These are phyloP conservation scores for Geosmithia morbida DNA, from an alignment of 2,329 filamentous ascomycete species.

Conservation along the genomic window DNA sequence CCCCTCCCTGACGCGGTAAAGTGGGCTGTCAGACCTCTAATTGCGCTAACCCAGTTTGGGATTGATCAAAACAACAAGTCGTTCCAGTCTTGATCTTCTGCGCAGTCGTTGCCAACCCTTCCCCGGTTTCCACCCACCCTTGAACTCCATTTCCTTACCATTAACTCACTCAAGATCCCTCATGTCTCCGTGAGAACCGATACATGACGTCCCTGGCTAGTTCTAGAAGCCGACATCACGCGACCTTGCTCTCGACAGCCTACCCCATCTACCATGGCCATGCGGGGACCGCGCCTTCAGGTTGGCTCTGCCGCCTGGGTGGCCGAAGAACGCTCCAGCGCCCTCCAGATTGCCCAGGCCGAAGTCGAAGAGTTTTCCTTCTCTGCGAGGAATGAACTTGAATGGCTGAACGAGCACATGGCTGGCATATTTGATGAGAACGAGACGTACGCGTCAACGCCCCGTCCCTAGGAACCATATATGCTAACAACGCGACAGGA, in stretches of 20 bases:
- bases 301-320: constrained; percentile 82
- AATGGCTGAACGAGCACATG: constrained; percentile 99
- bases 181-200: background rate
- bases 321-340: constrained; percentile 66
- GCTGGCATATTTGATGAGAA: constrained; percentile 78
- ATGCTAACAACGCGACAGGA: constrained; percentile 34
- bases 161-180: background rate
- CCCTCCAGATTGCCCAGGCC: constrained; percentile 58
- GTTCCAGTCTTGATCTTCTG: constrained; percentile 5
- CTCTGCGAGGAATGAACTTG: constrained; percentile 82
- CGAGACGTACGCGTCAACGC: constrained; percentile 49
- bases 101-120: constrained; percentile 5
- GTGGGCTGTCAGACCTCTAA: background rate
- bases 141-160: background rate
- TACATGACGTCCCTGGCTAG: constrained; percentile 5
- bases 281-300: constrained; percentile 45
- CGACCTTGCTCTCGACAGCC: background rate
- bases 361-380: constrained; percentile 91
- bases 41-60: constrained; percentile 18
- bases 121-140: background rate
- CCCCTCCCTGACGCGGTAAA: constrained; percentile 5
- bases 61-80: constrained; percentile 23
- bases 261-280: constrained; percentile 20
- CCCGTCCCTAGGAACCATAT: background rate
- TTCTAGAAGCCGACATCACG: constrained; percentile 3